These are phyloP conservation scores for Hypoxylon sp. DNA, from an alignment of 2,329 filamentous ascomycete species.

Conservation along the genomic window DNA sequence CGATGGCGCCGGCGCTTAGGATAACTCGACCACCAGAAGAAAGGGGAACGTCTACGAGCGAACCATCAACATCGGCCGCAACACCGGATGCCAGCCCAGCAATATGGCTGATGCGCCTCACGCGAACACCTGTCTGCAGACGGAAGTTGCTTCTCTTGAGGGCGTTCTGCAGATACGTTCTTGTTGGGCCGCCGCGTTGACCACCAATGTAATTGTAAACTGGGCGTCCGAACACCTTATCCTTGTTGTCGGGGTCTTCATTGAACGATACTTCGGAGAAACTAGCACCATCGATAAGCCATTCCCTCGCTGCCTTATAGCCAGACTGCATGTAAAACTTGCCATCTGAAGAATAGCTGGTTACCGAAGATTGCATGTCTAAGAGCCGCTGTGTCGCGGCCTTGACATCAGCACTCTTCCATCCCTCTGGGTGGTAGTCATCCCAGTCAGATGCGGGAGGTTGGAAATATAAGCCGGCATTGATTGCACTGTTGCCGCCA, in stretches of 20 bases:
- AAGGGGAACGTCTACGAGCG: slow-evolving; percentile 53
- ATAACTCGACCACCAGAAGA: slow-evolving; percentile 51
- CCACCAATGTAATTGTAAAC: slow-evolving; percentile 65
- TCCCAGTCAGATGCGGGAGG: slow-evolving; percentile 69
- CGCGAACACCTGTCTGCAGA: slow-evolving; percentile 61
- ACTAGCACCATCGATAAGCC: slow-evolving; percentile 65
- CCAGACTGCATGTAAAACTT: slow-evolving; percentile 64
- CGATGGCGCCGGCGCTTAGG: slow-evolving; percentile 57
- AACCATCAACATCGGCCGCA: slow-evolving; percentile 55
- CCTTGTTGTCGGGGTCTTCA: slow-evolving; percentile 61
- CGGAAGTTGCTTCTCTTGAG: slow-evolving; percentile 60
- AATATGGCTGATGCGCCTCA: slow-evolving; percentile 61
- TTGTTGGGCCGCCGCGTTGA: slow-evolving; percentile 64
- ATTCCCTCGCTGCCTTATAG: slow-evolving; percentile 63
- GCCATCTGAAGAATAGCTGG: slow-evolving; percentile 61
- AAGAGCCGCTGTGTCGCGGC: slow-evolving; percentile 63
- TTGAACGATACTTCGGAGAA: slow-evolving; percentile 65
- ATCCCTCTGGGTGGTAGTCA: slow-evolving; percentile 63
- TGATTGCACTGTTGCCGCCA: slow-evolving; percentile 68
- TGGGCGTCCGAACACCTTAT: slow-evolving; percentile 64
- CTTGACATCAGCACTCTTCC: slow-evolving; percentile 66
- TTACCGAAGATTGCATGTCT: slow-evolving; percentile 60
- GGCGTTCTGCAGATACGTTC: slow-evolving; percentile 66
- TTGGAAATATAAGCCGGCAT: slow-evolving; percentile 68
- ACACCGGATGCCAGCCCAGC: slow-evolving; percentile 60